A percentile compares a stretch with the other conserved stretches of the same genome.
phyloP scores from a whole-genome alignment of 2,329 filamentous ascomycete species.

The Stagonosporopsis rhizophila region DNA sequence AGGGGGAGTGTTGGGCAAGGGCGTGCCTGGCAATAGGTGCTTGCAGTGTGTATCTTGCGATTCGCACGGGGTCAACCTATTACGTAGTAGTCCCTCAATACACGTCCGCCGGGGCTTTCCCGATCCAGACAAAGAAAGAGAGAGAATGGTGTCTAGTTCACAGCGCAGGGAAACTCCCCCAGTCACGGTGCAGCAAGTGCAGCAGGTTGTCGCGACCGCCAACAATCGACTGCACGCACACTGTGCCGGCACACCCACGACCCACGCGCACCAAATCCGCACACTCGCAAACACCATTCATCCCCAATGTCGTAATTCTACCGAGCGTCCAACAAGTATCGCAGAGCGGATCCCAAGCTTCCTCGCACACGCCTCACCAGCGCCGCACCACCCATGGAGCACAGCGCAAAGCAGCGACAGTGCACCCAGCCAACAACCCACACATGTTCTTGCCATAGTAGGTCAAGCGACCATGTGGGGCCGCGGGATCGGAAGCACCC shows the following conservation, averaged over 20 bases:
- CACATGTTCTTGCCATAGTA: too few relatives aligned
- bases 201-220: not conserved
- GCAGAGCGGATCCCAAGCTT: not conserved
- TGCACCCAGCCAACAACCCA: not conserved
- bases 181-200: not conserved
- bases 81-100: not conserved
- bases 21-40: not conserved
- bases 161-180: not conserved
- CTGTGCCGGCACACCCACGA: too few relatives aligned
- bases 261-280: too few relatives aligned
- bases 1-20: not conserved
- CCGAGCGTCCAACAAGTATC: too few relatives aligned
- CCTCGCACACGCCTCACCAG: not conserved
- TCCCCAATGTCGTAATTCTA: too few relatives aligned
- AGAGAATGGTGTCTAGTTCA: not conserved
- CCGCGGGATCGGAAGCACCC: not conserved
- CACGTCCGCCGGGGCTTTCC: not conserved
- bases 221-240: too few relatives aligned
- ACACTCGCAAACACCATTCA: not conserved
- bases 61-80: not conserved
- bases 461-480: constrained; percentile 1
- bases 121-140: not conserved
- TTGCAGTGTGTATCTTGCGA: not conserved
- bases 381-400: not conserved
- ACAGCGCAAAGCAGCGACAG: not conserved